phyloP scores from a whole-genome alignment of 768 basidiomycete genomes.

The Boletus tylopilopsis region DNA sequence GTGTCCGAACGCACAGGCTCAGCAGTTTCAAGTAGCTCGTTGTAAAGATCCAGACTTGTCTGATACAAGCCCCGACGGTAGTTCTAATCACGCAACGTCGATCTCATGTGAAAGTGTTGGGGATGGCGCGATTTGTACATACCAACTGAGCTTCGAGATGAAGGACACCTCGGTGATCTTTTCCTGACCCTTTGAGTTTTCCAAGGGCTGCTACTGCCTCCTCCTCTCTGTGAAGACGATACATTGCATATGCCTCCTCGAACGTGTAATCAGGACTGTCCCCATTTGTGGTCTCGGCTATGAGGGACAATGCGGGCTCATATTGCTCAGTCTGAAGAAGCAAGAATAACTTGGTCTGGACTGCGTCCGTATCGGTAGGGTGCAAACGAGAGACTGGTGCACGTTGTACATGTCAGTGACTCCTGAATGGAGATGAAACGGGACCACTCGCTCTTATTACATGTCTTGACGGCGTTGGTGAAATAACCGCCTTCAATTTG shows the following conservation, averaged over 20 bases:
- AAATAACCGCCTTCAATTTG: slow-evolving; percentile 92
- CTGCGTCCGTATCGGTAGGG: slow-evolving; percentile 65
- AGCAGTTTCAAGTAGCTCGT: slow-evolving; percentile 72
- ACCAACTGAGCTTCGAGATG: slow-evolving; percentile 91
- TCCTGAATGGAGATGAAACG: slow-evolving; percentile 20
- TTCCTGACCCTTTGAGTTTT: slow-evolving; percentile 41
- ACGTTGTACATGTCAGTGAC: slow-evolving; percentile 16
- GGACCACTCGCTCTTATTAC: slow-evolving; percentile 73
- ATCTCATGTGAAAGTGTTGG: slow-evolving; percentile 21
- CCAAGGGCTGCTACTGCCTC: slow-evolving; percentile 59
- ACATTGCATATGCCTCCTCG: slow-evolving; percentile 80
- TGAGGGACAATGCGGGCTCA: slow-evolving; percentile 58
- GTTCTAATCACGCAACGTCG: slow-evolving; percentile 41
- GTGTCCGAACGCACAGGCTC: slow-evolving; percentile 56
- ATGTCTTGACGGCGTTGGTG: slow-evolving; percentile 83
- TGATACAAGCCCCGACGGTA: slow-evolving; percentile 80
- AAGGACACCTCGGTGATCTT: slow-evolving; percentile 56
- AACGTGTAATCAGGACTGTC: slow-evolving; percentile 36
- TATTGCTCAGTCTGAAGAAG: slow-evolving; percentile 87
- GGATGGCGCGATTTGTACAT: slow-evolving; percentile 26
- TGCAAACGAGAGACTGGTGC: slow-evolving; percentile 64
- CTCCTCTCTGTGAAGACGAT: slow-evolving; percentile 73
- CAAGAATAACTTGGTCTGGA: slow-evolving; percentile 82
- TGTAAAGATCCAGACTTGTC: slow-evolving; percentile 72
- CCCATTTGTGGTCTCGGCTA: slow-evolving; percentile 28